Evolutionary conservation across 1,139 yeast genomes (phyloP).

Genomic region (Suhomyces yuchorum): DNA sequence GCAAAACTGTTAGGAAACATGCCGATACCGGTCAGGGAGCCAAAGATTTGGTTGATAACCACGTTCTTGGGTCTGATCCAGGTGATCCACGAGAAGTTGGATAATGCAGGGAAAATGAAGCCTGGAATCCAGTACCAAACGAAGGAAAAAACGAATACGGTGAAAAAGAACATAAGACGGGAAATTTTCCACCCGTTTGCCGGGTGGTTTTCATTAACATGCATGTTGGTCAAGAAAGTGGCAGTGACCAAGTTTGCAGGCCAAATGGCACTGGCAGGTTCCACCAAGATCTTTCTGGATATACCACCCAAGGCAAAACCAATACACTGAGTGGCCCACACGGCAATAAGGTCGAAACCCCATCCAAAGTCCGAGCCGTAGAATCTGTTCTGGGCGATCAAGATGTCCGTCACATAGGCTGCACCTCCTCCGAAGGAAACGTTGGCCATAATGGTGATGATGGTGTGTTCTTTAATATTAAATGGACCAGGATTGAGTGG

Average conservation of each 20-base stretch:
- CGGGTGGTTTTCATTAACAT: conserved; percentile 58
- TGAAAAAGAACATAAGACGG: conserved; percentile 35
- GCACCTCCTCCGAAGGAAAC: conserved; percentile 62
- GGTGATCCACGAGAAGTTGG: conserved; percentile 33
- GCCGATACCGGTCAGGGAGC: conserved; percentile 63
- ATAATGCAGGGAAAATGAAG: conserved; percentile 27
- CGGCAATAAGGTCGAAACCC: conserved; percentile 54
- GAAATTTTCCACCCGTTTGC: conserved; percentile 48
- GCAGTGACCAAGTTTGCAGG: conserved; percentile 57
- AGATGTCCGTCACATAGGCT: conserved; percentile 63
- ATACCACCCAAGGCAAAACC: conserved; percentile 72
- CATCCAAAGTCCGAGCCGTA: conserved; percentile 50
- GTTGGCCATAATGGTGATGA: conserved; percentile 63
- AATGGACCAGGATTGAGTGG: conserved; percentile 64
- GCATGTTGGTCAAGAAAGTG: conserved; percentile 59
- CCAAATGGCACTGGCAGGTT: conserved; percentile 69
- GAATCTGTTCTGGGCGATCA: conserved; percentile 55
- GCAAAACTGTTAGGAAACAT: conserved; percentile 53
- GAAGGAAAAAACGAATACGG: conserved; percentile 32
- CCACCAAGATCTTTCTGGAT: conserved; percentile 56
- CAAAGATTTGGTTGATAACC: conserved; percentile 62
- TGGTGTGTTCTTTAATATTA: conserved; percentile 65
- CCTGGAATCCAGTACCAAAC: conserved; percentile 50
- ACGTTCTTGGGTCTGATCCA: conserved; percentile 41
- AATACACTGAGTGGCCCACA: conserved; percentile 58